Conservation (phyloP, 2,329 filamentous ascomycete genomes). For the Fusarium sp. region DNA sequence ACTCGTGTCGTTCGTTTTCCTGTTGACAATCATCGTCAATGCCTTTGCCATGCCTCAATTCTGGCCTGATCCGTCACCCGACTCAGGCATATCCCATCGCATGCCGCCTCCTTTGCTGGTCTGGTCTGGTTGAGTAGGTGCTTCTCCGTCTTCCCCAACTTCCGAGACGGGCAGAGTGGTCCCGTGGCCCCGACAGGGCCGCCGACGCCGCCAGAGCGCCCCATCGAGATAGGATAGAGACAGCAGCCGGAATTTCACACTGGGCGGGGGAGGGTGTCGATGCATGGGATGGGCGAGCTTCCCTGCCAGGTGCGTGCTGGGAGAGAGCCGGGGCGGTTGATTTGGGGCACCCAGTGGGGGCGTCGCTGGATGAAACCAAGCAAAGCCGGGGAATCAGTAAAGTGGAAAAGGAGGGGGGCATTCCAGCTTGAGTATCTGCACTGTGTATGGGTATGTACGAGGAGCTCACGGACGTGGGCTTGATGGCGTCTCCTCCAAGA, state of each 20-base stretch:
- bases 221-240: slow-evolving; percentile 34
- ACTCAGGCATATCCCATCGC: slow-evolving; percentile 40
- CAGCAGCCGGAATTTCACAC: slow-evolving; percentile 32
- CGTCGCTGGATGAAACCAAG: slow-evolving; percentile 33
- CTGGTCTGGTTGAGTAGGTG: slow-evolving; percentile 6
- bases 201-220: slow-evolving; percentile 24
- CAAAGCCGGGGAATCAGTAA: slow-evolving; percentile 27
- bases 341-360: slow-evolving; percentile 24
- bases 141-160: slow-evolving; percentile 39
- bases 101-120: slow-evolving; percentile 28
- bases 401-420: slow-evolving; percentile 17
- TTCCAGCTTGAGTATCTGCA: slow-evolving; percentile 10
- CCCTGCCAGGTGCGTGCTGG: slow-evolving; percentile 4
- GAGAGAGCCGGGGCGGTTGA: not conserved
- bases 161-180: slow-evolving; percentile 38
- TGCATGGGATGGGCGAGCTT: slow-evolving; percentile 18
- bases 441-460: not conserved
- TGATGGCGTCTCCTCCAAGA: slow-evolving; percentile 7
- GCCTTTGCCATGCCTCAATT: slow-evolving; percentile 31
- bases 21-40: slow-evolving; percentile 28
- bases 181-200: slow-evolving; percentile 36
- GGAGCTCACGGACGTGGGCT: not conserved
- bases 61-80: slow-evolving; percentile 47
- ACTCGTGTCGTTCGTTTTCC: slow-evolving; percentile 33
- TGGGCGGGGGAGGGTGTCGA: slow-evolving; percentile 38